phyloP scores from a whole-genome alignment of 176 grass and related monocot species.

The Phoenix roebelenii region DNA sequence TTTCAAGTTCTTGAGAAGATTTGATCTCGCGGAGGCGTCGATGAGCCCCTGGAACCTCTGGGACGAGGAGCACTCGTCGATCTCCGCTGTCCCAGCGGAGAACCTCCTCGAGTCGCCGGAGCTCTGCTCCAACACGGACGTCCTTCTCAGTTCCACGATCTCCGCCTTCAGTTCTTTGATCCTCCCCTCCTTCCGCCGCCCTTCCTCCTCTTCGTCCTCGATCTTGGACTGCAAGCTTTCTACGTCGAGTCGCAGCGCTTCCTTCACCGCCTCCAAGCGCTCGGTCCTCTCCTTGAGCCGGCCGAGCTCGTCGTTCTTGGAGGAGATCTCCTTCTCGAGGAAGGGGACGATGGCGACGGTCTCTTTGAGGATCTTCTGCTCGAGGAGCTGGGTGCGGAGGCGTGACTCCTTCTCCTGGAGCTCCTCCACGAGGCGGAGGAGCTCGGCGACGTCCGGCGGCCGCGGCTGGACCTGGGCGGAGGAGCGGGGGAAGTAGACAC shows the following conservation, averaged over 20 bases:
- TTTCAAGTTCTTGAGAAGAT: conserved; percentile 2
- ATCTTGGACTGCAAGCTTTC: conserved; percentile 40
- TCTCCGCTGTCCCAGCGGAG: conserved; percentile 10
- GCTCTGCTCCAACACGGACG: background rate
- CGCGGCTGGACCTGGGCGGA: conserved; percentile 63
- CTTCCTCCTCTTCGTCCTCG: conserved; percentile 6
- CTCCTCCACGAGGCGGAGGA: conserved; percentile 71
- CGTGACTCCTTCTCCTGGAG: conserved; percentile 92
- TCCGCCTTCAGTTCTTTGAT: conserved; percentile 59
- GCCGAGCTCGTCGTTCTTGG: conserved; percentile 44
- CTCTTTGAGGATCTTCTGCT: conserved; percentile 92
- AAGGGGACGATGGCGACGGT: conserved; percentile 81
- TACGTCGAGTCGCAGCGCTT: conserved; percentile 44
- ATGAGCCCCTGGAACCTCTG: conserved; percentile 22
- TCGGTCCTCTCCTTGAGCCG: conserved; percentile 32
- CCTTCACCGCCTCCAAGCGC: conserved; percentile 63
- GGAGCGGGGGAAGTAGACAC: conserved; percentile 72
- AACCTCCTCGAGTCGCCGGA: too few relatives aligned
- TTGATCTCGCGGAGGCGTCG: conserved; percentile 15
- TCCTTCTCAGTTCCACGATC: conserved; percentile 42
- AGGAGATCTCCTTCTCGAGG: conserved; percentile 72
- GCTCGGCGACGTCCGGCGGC: conserved; percentile 63
- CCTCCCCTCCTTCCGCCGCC: conserved; percentile 37
- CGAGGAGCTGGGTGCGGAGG: conserved; percentile 74
- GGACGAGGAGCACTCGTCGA: conserved; percentile 77